phyloP scores from a whole-genome alignment of 768 basidiomycete species.

The Suillus variegatus region DNA sequence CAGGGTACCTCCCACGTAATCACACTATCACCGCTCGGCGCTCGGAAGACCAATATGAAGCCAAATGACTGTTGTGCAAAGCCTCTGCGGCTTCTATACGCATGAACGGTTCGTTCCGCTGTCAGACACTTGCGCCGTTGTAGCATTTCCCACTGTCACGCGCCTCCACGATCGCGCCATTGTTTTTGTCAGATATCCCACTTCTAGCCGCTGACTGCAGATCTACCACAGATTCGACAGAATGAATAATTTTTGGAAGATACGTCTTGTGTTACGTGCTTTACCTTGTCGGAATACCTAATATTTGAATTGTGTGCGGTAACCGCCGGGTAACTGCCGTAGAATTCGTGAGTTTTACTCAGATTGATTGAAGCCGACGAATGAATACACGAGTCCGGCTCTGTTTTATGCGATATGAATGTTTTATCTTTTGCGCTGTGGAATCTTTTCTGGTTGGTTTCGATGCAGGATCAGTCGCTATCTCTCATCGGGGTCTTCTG shows the following conservation, averaged over 20 bases:
- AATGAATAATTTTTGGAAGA: not conserved
- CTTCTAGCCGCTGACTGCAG: not conserved
- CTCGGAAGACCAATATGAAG: constrained; percentile 54
- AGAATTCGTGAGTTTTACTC: not conserved
- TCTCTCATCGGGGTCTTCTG: not conserved
- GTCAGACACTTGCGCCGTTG: constrained; percentile 42
- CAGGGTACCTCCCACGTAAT: constrained; percentile 26
- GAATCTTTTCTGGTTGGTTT: not conserved
- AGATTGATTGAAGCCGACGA: not conserved
- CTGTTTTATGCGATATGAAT: not conserved
- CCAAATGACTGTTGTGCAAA: constrained; percentile 51
- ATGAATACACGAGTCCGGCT: not conserved
- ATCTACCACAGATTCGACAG: not conserved
- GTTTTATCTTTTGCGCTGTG: not conserved
- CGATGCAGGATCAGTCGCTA: not conserved
- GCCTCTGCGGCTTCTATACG: constrained; percentile 7
- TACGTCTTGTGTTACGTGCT: constrained; percentile 1
- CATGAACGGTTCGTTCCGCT: constrained; percentile 68
- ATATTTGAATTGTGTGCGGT: not conserved
- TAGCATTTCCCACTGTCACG: not conserved
- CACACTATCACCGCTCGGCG: constrained; percentile 41
- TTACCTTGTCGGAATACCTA: constrained; percentile 5
- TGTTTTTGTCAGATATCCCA: not conserved
- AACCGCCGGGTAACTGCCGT: not conserved
- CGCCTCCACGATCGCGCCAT: not conserved